These are phyloP conservation scores for Populus hybrid DNA, from an alignment of 441 rosid genomes.

Conservation along the genomic window DNA sequence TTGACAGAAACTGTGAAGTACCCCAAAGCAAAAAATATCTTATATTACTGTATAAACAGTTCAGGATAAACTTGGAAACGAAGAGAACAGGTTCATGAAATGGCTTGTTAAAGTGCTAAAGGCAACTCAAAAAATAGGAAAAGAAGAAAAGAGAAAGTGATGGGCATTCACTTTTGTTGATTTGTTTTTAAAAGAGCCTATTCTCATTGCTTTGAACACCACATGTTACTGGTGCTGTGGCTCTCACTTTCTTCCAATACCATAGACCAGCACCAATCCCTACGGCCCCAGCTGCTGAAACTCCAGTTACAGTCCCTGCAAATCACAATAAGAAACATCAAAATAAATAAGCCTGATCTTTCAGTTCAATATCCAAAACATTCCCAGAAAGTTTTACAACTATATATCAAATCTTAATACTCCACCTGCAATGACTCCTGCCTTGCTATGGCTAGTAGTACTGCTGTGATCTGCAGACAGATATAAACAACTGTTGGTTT, in stretches of 20 bases:
- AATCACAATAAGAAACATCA: background rate
- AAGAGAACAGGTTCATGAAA: background rate
- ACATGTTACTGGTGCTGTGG: conserved; percentile 77
- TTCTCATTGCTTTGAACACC: conserved; percentile 86
- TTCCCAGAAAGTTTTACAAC: background rate
- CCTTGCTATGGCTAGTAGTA: conserved; percentile 33
- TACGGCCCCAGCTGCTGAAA: conserved; percentile 72
- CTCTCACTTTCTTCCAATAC: conserved; percentile 77
- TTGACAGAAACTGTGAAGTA: background rate
- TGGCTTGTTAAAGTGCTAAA: background rate
- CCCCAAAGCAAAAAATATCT: background rate
- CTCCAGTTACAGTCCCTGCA: conserved; percentile 66
- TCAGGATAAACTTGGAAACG: background rate
- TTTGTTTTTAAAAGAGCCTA: conserved; percentile 51
- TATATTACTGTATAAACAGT: background rate
- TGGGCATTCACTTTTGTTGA: background rate
- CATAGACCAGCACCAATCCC: conserved; percentile 78
- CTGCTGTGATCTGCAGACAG: conserved; percentile 35
- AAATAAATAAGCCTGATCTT: background rate
- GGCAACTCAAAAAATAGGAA: background rate
- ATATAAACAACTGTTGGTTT: background rate
- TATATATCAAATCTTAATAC: background rate
- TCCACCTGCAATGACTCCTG: conserved; percentile 57
- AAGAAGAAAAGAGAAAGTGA: background rate
- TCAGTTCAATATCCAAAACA: background rate